Evolutionary conservation across 2,329 filamentous ascomycete species (phyloP).

Genomic region (Alternaria viburni): DNA sequence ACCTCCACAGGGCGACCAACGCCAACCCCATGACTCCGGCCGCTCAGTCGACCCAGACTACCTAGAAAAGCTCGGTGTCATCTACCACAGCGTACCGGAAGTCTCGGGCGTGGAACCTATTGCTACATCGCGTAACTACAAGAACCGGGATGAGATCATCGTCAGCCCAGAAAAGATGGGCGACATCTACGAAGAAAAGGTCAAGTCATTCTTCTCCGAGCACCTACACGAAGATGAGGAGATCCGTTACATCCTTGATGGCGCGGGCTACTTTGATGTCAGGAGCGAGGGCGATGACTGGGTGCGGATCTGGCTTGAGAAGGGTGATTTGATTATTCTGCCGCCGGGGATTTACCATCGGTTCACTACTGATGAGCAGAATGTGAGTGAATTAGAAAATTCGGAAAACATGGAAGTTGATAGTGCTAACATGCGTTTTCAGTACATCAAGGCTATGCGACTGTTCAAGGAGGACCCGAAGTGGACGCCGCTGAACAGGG

Average conservation of each 20-base stretch:
- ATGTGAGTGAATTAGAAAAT: constrained; percentile 65
- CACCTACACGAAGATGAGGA: constrained; percentile 98
- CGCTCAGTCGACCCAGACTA: constrained; percentile 68
- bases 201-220: constrained; percentile 92
- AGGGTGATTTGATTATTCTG: constrained; percentile 89
- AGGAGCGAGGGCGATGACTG: constrained; percentile 81
- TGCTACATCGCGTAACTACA: constrained; percentile 79
- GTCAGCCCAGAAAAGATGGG: constrained; percentile 88
- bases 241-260: constrained; percentile 91
- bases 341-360: constrained; percentile 96
- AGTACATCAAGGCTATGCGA: constrained; percentile 96
- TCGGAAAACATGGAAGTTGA: background rate
- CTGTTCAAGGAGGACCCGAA: constrained; percentile 98
- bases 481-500: constrained; percentile 92
- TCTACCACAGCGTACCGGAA: constrained; percentile 73
- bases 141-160: constrained; percentile 91
- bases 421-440: constrained; percentile 23
- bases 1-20: constrained; percentile 80
- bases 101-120: constrained; percentile 73
- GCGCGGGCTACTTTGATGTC: constrained; percentile 92
- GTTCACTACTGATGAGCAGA: constrained; percentile 90
- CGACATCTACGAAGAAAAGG: constrained; percentile 87
- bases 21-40: constrained; percentile 86
- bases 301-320: constrained; percentile 84
- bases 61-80: constrained; percentile 77